These are phyloP conservation scores for Hypoxylon sp. DNA, from an alignment of 2,329 filamentous ascomycete species.

Conservation along the genomic window DNA sequence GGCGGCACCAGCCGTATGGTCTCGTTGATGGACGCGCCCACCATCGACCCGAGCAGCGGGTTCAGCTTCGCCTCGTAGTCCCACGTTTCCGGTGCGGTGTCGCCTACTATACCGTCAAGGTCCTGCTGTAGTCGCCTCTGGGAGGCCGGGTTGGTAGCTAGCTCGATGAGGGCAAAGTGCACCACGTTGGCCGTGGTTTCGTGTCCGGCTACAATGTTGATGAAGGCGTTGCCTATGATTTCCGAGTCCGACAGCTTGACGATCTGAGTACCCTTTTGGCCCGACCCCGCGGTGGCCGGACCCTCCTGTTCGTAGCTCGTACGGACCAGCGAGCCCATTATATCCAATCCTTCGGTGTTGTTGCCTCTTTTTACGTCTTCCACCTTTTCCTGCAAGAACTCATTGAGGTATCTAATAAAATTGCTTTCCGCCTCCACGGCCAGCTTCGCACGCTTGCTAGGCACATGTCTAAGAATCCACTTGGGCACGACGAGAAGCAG, in stretches of 20 bases:
- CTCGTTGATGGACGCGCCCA: slow-evolving; percentile 81
- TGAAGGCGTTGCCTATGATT: slow-evolving; percentile 75
- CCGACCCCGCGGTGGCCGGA: slow-evolving; percentile 10
- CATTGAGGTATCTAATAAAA: slow-evolving; percentile 73
- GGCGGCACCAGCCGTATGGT: slow-evolving; percentile 76
- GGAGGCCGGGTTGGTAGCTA: slow-evolving; percentile 69
- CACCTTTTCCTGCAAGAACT: slow-evolving; percentile 70
- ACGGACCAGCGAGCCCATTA: slow-evolving; percentile 60
- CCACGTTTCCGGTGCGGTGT: slow-evolving; percentile 68
- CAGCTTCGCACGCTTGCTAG: slow-evolving; percentile 59
- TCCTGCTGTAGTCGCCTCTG: slow-evolving; percentile 75
- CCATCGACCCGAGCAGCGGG: slow-evolving; percentile 71
- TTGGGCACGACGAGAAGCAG: slow-evolving; percentile 66
- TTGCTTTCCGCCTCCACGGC: slow-evolving; percentile 66
- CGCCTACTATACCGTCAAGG: slow-evolving; percentile 70
- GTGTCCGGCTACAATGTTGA: slow-evolving; percentile 76
- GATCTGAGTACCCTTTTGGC: slow-evolving; percentile 38
- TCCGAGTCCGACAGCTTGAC: slow-evolving; percentile 65
- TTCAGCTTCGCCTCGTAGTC: slow-evolving; percentile 73
- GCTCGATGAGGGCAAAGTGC: slow-evolving; percentile 73
- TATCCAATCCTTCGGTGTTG: slow-evolving; percentile 57
- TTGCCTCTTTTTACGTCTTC: slow-evolving; percentile 50
- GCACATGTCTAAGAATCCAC: slow-evolving; percentile 60
- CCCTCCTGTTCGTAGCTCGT: slow-evolving; percentile 49
- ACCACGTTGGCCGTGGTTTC: slow-evolving; percentile 81